A percentile compares a stretch with the other conserved stretches of the same genome.
Evolutionary conservation across 306 rosid genomes (phyloP).

Genomic region (Dryas drummondii): DNA sequence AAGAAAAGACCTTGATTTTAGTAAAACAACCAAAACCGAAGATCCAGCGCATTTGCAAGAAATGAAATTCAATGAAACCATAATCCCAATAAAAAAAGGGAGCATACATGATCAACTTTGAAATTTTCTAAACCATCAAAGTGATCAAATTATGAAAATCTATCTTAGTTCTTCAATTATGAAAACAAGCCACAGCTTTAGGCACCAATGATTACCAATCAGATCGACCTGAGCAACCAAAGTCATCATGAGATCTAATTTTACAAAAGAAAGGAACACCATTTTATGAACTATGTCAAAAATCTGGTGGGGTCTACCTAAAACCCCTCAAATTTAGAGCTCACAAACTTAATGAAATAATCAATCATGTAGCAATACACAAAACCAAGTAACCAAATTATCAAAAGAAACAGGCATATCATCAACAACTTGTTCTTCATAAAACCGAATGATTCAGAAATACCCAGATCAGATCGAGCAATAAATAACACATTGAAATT

Average conservation of each 20-base stretch:
- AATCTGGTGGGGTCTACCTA: conserved; percentile 37
- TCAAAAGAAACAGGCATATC: conserved; percentile 7
- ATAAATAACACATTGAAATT: neutral
- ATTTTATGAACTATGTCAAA: conserved; percentile 22
- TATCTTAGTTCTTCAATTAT: neutral
- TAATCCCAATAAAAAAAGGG: conserved; percentile 7
- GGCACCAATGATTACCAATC: conserved; percentile 12
- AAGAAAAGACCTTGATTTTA: conserved; percentile 7
- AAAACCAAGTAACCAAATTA: conserved; percentile 6
- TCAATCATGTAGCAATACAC: conserved; percentile 18
- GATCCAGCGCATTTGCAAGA: neutral
- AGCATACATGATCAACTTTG: conserved; percentile 4
- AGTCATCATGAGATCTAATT: conserved; percentile 38
- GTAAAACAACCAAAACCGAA: neutral
- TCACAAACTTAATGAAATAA: conserved; percentile 11
- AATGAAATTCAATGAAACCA: conserved; percentile 25
- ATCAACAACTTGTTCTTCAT: conserved; percentile 7
- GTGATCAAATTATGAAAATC: conserved; percentile 8
- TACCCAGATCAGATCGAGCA: conserved; percentile 55
- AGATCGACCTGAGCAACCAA: conserved; percentile 27
- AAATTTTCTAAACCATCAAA: conserved; percentile 4
- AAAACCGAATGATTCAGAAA: conserved; percentile 28
- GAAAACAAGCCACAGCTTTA: conserved; percentile 11
- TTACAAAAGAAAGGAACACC: conserved; percentile 7
- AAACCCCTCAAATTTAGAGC: conserved; percentile 13